Percentiles rank a stretch among this genome's conserved stretches.
phyloP scores from a whole-genome alignment of 2,329 filamentous ascomycete genomes.

The Alternaria ventricosa region DNA sequence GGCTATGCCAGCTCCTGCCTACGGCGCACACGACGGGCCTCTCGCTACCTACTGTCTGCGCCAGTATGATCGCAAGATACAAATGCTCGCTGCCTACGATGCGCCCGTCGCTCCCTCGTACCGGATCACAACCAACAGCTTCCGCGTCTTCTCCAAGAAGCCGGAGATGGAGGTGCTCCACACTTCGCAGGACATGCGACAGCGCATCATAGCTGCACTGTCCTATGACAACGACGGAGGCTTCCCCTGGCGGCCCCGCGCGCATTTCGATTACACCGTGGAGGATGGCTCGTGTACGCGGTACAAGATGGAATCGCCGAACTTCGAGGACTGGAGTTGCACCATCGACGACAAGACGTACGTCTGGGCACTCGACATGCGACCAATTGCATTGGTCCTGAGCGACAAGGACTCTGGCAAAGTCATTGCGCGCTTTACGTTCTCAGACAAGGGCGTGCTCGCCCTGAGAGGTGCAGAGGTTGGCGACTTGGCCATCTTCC shows the following conservation, averaged over 20 bases:
- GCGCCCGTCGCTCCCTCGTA: conserved; percentile 26
- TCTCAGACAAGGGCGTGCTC: conserved; percentile 31
- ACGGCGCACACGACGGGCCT: conserved; percentile 22
- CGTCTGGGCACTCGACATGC: conserved; percentile 33
- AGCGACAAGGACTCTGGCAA: conserved; percentile 18
- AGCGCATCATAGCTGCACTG: conserved; percentile 34
- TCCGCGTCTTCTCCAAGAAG: conserved; percentile 42
- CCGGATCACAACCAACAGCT: conserved; percentile 32
- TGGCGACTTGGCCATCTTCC: conserved; percentile 36
- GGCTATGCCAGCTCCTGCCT: conserved; percentile 29
- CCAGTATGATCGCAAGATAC: conserved; percentile 32
- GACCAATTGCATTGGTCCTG: conserved; percentile 33
- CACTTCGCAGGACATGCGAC: conserved; percentile 18
- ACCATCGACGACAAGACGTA: conserved; percentile 24
- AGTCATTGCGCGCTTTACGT: conserved; percentile 41
- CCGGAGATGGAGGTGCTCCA: conserved; percentile 40
- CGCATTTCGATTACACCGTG: conserved; percentile 28
- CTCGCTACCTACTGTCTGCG: conserved; percentile 30
- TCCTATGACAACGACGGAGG: conserved; percentile 38
- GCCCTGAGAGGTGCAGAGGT: conserved; percentile 38
- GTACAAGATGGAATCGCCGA: conserved; percentile 39
- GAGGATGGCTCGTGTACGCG: conserved; percentile 10
- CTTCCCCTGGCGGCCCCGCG: conserved; percentile 43
- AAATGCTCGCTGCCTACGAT: conserved; percentile 31
- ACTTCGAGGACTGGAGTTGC: conserved; percentile 40